Conservation (phyloP, 176 grass and related monocot genomes). For the Poa annua region DNA sequence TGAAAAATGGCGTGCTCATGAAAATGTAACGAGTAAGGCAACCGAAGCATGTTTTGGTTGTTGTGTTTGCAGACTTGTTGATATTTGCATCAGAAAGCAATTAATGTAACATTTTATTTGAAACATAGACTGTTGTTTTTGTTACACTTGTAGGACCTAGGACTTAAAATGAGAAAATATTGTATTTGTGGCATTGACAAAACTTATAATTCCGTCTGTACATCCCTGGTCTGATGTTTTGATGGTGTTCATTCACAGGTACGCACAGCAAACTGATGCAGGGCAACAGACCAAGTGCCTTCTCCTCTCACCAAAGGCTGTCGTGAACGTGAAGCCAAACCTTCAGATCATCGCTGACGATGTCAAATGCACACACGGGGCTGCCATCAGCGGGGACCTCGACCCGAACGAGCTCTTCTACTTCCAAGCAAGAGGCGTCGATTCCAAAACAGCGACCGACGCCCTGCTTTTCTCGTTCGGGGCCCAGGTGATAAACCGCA, state of each 20-base stretch:
- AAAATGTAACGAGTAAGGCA: background rate
- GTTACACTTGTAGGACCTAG: background rate
- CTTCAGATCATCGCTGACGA: slow-evolving; percentile 97
- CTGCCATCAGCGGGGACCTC: slow-evolving; percentile 90
- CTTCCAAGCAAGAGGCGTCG: slow-evolving; percentile 77
- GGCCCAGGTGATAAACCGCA: slow-evolving; percentile 74
- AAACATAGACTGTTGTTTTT: background rate
- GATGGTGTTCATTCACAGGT: slow-evolving; percentile 49
- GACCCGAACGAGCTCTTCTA: slow-evolving; percentile 85
- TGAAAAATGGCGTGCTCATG: background rate
- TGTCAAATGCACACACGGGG: slow-evolving; percentile 95
- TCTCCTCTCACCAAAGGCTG: slow-evolving; percentile 76
- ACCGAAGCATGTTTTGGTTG: background rate
- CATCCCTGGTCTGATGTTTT: background rate
- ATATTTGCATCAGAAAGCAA: background rate
- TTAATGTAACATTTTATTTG: background rate
- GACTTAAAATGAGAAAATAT: background rate
- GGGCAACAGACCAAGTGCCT: slow-evolving; percentile 87
- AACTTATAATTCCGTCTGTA: background rate
- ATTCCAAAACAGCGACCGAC: slow-evolving; percentile 62
- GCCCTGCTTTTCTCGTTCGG: slow-evolving; percentile 88
- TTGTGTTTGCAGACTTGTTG: background rate
- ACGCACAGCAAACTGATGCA: slow-evolving; percentile 83
- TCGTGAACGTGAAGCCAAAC: slow-evolving; percentile 93
- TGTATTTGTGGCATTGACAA: background rate